Evolutionary conservation across 2,329 filamentous ascomycete genomes (phyloP), one percentile per base, ranked within the genome.

Genomic region (Penicillium sp.): DNA sequence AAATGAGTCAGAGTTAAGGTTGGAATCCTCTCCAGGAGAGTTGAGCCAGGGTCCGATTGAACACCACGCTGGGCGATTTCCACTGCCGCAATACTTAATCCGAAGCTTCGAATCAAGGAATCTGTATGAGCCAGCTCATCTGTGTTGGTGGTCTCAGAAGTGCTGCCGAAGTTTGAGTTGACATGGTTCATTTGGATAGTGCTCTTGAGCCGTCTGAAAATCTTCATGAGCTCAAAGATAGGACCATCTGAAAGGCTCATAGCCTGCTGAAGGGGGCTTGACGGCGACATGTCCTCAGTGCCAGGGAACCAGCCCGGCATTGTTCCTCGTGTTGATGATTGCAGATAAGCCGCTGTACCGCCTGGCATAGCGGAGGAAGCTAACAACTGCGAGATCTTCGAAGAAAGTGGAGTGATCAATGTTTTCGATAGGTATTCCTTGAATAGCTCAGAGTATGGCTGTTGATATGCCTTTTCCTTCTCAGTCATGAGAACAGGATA

Each of bases 1-100:
- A 99, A 79, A 68, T 97, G 91, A 1, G 90, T 94, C 53, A 99
- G 77, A 1, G 84, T 82, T 68, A 96, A 86, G 50, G 93, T 88
- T 0, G 94, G 87, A 45, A 97, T 88, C 64, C 87, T 91, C 59
- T 93, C 88, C 17, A 97, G 73, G 39, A 97, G 75, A 4, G 88
- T 93, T 70, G 85, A 80, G 47, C 89, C 87, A 40, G 84, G 82
- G 58, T 88, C 84, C 18, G 86, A 85, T 61, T 90, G 88, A 3
- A 91, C 79, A 6, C 94, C 94, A 62, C 94, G 88, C 69, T 97
- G 91, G 57, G 92, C 87, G 59, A 97, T 96, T 73, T 99, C 94
- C 3, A 90, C 86, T 0, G 91, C 86, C 7, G 91, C 87, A 52
- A 99, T 91, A 0, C 92, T 93, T 68, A 86, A 91, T 2, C 90